Conservation (phyloP, 2,329 filamentous ascomycete genomes). For the Phialophora chinensis region DNA sequence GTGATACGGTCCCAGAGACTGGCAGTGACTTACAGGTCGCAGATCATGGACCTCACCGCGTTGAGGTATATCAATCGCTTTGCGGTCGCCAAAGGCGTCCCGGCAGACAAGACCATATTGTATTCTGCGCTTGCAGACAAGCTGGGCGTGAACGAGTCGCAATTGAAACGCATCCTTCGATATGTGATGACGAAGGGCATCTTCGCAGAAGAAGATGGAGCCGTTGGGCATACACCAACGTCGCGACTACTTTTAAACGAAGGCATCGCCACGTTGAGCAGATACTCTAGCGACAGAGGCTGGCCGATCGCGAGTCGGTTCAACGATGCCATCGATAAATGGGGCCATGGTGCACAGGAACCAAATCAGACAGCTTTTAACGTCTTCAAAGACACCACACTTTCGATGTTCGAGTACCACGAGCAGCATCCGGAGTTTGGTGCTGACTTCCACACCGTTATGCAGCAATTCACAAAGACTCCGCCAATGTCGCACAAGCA, state of each 20-base stretch:
- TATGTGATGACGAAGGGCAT: constrained; percentile 25
- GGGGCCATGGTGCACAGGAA: constrained; percentile 29
- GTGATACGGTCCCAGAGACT: not conserved
- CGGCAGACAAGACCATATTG: not conserved
- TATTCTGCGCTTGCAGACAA: not conserved
- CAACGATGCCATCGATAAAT: constrained; percentile 40
- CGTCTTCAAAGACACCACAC: constrained; percentile 41
- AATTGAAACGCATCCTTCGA: constrained; percentile 21
- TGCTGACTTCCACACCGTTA: constrained; percentile 21
- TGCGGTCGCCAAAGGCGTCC: not conserved
- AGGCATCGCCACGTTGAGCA: constrained; percentile 21
- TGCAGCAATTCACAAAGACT: constrained; percentile 25
- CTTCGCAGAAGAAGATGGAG: constrained; percentile 21
- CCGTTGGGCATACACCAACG: constrained; percentile 19
- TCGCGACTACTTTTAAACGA: constrained; percentile 16
- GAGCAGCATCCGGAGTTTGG: constrained; percentile 29
- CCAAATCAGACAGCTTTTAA: constrained; percentile 41
- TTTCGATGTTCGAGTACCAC: constrained; percentile 46
- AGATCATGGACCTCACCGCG: constrained; percentile 12
- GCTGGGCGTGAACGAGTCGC: constrained; percentile 12
- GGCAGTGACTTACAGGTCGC: not conserved
- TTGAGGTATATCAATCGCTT: constrained; percentile 15
- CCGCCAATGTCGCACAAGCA: constrained; percentile 18
- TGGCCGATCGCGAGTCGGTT: constrained; percentile 34
- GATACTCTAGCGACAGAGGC: constrained; percentile 19